Conservation (phyloP, 352 stramenopile species). For the Plasmopara muralis region DNA sequence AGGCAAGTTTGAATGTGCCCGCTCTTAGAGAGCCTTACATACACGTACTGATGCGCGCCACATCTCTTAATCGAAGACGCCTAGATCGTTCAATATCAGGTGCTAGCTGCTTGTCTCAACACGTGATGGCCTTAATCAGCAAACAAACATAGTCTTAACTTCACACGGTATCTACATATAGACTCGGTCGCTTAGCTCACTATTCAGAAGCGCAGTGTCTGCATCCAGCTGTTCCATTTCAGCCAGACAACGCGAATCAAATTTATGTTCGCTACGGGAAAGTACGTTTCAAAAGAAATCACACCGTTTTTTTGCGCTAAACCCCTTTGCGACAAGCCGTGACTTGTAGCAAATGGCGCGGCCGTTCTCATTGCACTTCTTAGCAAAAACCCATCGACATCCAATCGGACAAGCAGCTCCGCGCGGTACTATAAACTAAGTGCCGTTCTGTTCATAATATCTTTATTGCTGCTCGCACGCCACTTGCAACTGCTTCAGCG, state of each 20-base stretch:
- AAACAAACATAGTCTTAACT: conserved; percentile 14
- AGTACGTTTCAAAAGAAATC: not conserved
- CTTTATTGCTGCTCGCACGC: not conserved
- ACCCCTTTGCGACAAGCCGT: not conserved
- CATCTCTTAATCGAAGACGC: conserved; percentile 1
- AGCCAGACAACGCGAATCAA: conserved; percentile 19
- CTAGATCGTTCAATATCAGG: conserved; percentile 12
- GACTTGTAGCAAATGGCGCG: no score
- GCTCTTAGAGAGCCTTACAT: not conserved
- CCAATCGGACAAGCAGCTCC: not conserved
- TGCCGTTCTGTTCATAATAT: not conserved
- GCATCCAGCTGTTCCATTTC: not conserved
- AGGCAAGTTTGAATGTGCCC: conserved; percentile 9
- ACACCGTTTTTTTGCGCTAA: not conserved
- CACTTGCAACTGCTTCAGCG: conserved; percentile 1
- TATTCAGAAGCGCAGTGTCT: no score
- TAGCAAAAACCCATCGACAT: not conserved
- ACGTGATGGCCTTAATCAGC: conserved; percentile 16
- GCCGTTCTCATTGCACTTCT: not conserved
- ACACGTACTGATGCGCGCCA: conserved; percentile 11
- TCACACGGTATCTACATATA: conserved; percentile 29
- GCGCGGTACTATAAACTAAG: not conserved
- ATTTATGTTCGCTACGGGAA: conserved; percentile 28
- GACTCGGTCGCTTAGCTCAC: conserved; percentile 4
- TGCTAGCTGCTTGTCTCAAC: conserved; percentile 16